Evolutionary conservation across 2,329 filamentous ascomycete genomes (phyloP), one percentile per base, ranked within the genome.

Genomic region (Exophiala viscosa): DNA sequence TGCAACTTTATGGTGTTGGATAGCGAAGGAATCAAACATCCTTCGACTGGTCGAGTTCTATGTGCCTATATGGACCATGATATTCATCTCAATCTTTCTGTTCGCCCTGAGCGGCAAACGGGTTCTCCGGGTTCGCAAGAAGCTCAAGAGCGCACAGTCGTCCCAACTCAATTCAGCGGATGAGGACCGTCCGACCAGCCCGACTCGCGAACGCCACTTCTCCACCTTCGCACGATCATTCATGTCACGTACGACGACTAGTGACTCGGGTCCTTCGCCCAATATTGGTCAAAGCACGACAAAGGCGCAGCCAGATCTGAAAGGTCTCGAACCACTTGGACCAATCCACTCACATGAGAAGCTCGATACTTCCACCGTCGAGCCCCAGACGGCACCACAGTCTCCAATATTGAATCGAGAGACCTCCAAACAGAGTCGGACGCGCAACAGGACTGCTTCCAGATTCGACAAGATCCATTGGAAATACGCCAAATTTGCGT

Each of bases 401-500:
- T 54, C 35, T 14, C 23, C 34, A 3, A 44, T 36, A 14, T 35
- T 54, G 18, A 33, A 45, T 44, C 47, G 38, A 4, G 31, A 42
- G 2, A 11, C 32, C 18, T 55, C 52, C 9, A 35, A 31, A 34
- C 47, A 33, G 14, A 41, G 14, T 15, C 23, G 23, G 8, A 33
- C 41, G 8, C 54, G 54, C 13, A 50, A 31, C 8, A 54, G 32
- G 20, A 38, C 48, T 2, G 42, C 55, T 13, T 57, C 55, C 13
- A 32, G 55, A 2, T 57, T 57, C 17, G 55, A 57, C 23, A 34
- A 17, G 10, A 48, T 50, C 11, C 55, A 57, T 15, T 57, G 55
- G 55, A 57, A 57, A 33, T 57, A 57, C 20, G 55, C 55, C n/a
- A 50, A 57, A 14, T 57, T 57, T 33, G 55, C 55, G 3, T 57